Evolutionary conservation across 352 stramenopile genomes (phyloP), one percentile per base, ranked within the genome.

Genomic region (Phytophthora lateralis): DNA sequence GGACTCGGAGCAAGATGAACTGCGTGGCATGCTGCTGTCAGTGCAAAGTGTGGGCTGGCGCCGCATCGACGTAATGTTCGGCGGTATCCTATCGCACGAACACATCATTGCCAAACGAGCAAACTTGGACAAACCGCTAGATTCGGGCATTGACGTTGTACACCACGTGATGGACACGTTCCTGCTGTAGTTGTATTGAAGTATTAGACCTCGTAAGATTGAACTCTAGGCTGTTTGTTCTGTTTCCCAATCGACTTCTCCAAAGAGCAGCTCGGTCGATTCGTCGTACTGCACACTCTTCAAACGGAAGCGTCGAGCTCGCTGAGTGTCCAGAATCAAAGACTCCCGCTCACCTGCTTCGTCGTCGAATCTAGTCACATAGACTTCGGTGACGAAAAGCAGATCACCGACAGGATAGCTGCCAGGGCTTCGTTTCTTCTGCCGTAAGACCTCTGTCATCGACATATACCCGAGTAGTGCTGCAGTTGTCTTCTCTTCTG

Each of bases 61-160:
- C 18, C 80, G 85, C 6, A 77, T 91, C 18, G 85, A 94, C 55
- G 76, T 89, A 3, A 27, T 89, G 26, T 91, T 94, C 49, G 72
- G 86, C 42, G 88, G 76, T 29, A 66, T 86, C 1, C 51, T 94
- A 26, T 84, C 82, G 6, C 85, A 94, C 50, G 81, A 91, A 55
- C 80, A 85, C 55, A 94, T 94, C 63, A 90, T 94, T 58, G 85
- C 82, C 35, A 93, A 91, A 61, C 76, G 82, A 55, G 75, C 80
- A 10, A 85, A 84, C 26, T 62, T 74, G 10, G 38, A 74, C 52
- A 90, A 88, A 58, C 73, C 80, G 3, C 43, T 79, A 20, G 73
- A 85, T 24, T 88, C 76, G 7, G 84, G 84, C 29, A 60, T 91
- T 53, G 84, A 93, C 52, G 60, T 93, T 17, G 80, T 90, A 29